Evolutionary conservation across 2,329 filamentous ascomycete species (phyloP).

Genomic region (Paraconiothyrium brasiliense): DNA sequence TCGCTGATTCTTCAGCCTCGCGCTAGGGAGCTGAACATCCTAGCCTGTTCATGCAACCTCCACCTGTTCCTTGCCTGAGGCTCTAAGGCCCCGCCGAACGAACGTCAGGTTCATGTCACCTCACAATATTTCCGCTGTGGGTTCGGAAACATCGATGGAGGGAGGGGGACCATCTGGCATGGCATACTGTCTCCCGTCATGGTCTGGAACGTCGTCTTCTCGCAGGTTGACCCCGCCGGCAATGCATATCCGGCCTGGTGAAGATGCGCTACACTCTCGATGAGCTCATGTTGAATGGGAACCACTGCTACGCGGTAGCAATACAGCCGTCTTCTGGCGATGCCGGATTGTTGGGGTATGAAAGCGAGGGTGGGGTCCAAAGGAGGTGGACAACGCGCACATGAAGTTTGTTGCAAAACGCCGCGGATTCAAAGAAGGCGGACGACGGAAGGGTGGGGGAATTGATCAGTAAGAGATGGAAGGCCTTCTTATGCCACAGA

Average conservation of each 20-base stretch:
- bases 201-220: too few species aligned
- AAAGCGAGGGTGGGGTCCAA: conserved; percentile 2
- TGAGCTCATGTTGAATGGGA: too few species aligned
- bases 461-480: neutral
- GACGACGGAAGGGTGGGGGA: neutral
- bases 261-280: too few species aligned
- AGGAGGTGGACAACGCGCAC: neutral
- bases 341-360: neutral
- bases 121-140: neutral
- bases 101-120: neutral
- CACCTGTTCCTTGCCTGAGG: conserved; percentile 2
- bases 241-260: too few species aligned
- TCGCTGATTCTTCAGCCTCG: neutral
- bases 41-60: conserved; percentile 6
- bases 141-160: neutral
- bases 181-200: neutral
- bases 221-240: too few species aligned
- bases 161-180: neutral
- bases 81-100: neutral
- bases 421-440: neutral
- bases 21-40: neutral
- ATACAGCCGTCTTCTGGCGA: neutral
- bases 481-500: neutral
- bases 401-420: neutral
- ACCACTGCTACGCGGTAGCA: neutral